These are phyloP conservation scores for Cylindrotheca closterium DNA, from an alignment of 108 stramenopile genomes.

Conservation along the genomic window DNA sequence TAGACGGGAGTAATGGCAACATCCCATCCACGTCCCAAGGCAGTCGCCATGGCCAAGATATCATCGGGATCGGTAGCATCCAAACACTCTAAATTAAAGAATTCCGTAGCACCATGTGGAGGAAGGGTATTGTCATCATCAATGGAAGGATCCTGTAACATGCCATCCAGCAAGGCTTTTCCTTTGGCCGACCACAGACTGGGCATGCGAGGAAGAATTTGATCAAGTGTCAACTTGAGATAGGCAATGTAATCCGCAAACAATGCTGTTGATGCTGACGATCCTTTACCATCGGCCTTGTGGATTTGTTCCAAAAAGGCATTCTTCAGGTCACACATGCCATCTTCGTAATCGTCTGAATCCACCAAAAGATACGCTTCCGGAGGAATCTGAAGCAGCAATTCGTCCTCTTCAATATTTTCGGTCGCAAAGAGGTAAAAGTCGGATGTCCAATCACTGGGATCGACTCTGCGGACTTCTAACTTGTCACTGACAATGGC, in stretches of 20 bases:
- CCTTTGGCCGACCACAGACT: conserved; percentile 7
- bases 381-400: conserved; percentile 35
- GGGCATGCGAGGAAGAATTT: neutral
- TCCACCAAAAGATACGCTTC: conserved; percentile 19
- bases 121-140: conserved; percentile 14
- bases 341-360: neutral
- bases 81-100: conserved; percentile 2
- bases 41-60: conserved; percentile 6
- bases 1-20: conserved; percentile 54
- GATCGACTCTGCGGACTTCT: conserved; percentile 2
- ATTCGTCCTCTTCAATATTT: conserved; percentile 24
- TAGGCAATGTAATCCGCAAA: conserved; percentile 66
- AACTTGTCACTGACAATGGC: conserved; percentile 5
- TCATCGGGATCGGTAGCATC: neutral
- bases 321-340: conserved; percentile 21
- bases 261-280: too few species aligned
- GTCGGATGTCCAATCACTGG: conserved; percentile 12
- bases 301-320: conserved; percentile 32
- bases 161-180: conserved; percentile 11
- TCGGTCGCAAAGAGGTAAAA: conserved; percentile 40
- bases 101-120: neutral
- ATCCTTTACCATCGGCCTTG: conserved; percentile 39
- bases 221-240: conserved; percentile 41
- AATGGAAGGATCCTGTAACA: conserved; percentile 1
- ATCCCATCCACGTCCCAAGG: conserved; percentile 46